Evolutionary conservation across 2,329 filamentous ascomycete species (phyloP).

Genomic region (Neonectria neomacrospora): DNA sequence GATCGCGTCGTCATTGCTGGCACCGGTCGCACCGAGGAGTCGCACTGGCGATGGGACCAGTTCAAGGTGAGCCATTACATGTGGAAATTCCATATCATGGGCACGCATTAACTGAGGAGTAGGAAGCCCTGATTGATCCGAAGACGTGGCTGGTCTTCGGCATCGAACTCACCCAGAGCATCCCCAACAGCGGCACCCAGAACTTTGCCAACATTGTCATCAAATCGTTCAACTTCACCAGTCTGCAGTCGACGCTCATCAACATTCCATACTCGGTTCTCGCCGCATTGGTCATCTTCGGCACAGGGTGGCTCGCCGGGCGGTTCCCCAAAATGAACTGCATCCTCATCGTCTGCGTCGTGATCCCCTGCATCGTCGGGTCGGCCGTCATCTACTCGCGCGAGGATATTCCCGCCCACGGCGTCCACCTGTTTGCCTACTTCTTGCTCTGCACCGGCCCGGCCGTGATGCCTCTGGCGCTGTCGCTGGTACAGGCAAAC

Average conservation of each 20-base stretch:
- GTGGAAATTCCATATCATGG: background rate
- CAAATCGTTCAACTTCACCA: slow-evolving; percentile 65
- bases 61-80: slow-evolving; percentile 35
- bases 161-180: slow-evolving; percentile 62
- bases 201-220: slow-evolving; percentile 69
- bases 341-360: slow-evolving; percentile 60
- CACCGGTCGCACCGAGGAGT: slow-evolving; percentile 62
- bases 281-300: slow-evolving; percentile 58
- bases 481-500: slow-evolving; percentile 66
- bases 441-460: slow-evolving; percentile 66
- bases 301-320: slow-evolving; percentile 62
- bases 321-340: slow-evolving; percentile 63
- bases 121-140: slow-evolving; percentile 65
- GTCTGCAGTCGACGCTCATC: slow-evolving; percentile 64
- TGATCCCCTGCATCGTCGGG: slow-evolving; percentile 63
- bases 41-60: slow-evolving; percentile 63
- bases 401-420: slow-evolving; percentile 49
- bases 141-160: slow-evolving; percentile 70
- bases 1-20: slow-evolving; percentile 61
- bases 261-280: slow-evolving; percentile 69
- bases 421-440: slow-evolving; percentile 65
- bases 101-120: background rate
- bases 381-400: slow-evolving; percentile 65
- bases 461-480: slow-evolving; percentile 63
- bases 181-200: slow-evolving; percentile 71